Evolutionary conservation across 352 stramenopile genomes (phyloP), one percentile per base, ranked within the genome.

Genomic region (Pythium grandisporangium): DNA sequence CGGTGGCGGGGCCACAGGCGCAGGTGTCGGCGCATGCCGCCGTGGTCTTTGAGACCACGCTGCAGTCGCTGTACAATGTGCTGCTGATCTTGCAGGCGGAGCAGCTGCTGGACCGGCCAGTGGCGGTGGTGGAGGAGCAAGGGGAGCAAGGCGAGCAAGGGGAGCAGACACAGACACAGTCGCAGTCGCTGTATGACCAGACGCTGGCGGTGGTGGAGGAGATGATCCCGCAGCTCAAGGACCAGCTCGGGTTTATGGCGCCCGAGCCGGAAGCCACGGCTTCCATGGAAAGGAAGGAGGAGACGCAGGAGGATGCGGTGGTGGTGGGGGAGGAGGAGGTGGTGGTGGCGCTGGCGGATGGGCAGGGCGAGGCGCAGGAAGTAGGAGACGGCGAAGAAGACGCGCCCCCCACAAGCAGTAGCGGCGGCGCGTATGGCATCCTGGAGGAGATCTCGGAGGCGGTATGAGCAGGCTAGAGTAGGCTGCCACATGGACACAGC

Each of bases 61-160:
- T 91, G 37, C 80, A 93, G 49, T 87, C 80, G 32, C 52, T 93
- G 35, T 90, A 90, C 55, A 93, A 93, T 30, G 52, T 93, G 45
- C 50, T 93, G 45, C 51, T 91, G 7, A 81, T 93, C 33, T 41
- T 93, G 30, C 84, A 87, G 44, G 77, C 77, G 4, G 80, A 93
- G 25, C 60, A 81, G 3, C 60, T 91, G 13, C 61, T 93, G 4
- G 70, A 91, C 38, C 62, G 64, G 5, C 46, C 53, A n/a, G n/a
- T n/a, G n/a, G n/a, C n/a, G n/a, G n/a, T n/a, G n/a, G 30, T 76
- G 54, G 37, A 66, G 47, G 61, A 8, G 58, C 35, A n/a, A 78
- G 13, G 11, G 57, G 22, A 59, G 46, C 23, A 46, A 20, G 32
- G 3, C 3, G 21, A 24, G 0, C 2, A 19, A 33, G 30, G 37